These are phyloP conservation scores for Phoma sp. DNA, from an alignment of 2,329 filamentous ascomycete genomes.

Conservation along the genomic window DNA sequence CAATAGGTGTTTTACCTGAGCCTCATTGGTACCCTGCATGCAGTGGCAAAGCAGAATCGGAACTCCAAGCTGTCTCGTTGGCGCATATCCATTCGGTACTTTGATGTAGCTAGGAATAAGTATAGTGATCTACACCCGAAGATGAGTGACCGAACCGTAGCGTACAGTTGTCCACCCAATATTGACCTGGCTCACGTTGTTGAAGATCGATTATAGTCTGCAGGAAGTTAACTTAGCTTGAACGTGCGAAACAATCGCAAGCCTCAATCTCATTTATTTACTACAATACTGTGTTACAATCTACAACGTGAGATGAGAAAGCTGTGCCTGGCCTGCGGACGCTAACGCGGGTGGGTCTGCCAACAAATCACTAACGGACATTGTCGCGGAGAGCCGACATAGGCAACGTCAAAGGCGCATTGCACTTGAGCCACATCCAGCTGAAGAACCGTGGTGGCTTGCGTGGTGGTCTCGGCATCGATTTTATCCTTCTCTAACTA, in stretches of 20 bases:
- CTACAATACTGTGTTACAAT: background rate
- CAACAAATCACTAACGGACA: conserved; percentile 8
- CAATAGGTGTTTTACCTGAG: conserved; percentile 1
- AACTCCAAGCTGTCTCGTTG: background rate
- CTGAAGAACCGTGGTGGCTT: background rate
- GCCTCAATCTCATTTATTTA: background rate
- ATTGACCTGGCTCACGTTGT: background rate
- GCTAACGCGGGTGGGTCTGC: conserved; percentile 3
- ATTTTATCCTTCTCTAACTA: background rate
- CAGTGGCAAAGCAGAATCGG: background rate
- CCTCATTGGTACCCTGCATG: conserved; percentile 10
- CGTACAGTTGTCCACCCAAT: conserved; percentile 4
- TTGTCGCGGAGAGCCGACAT: conserved; percentile 13
- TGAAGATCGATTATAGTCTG: background rate
- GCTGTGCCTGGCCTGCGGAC: background rate
- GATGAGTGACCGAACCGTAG: conserved; percentile 4
- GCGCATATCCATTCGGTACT: background rate
- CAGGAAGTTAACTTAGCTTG: too few relatives aligned
- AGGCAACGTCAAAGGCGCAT: background rate
- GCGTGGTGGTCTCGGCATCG: background rate
- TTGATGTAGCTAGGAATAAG: background rate
- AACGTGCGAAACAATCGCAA: too few relatives aligned
- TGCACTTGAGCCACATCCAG: background rate
- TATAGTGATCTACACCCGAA: conserved; percentile 11
- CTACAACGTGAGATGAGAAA: background rate